Conservation (phyloP, 371 early-diverging fungal species). For the Zychaea mexicana region DNA sequence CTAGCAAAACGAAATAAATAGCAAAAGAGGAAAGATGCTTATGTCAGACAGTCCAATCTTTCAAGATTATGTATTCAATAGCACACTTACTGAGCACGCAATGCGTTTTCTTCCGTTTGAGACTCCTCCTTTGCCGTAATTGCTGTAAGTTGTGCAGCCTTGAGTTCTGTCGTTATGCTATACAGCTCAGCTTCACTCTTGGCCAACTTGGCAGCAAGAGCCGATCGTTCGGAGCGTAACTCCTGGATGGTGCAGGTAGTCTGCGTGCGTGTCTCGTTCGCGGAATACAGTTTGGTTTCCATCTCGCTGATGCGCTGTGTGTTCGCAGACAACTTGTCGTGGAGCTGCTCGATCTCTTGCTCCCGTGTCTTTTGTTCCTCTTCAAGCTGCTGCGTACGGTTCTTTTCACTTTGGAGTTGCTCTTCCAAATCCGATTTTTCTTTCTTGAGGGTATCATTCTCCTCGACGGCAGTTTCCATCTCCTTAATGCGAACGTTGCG, state of each 20-base stretch:
- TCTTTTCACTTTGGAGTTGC: background rate
- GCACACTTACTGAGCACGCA: background rate
- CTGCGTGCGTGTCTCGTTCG: background rate
- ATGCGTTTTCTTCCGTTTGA: background rate
- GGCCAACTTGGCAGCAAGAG: background rate
- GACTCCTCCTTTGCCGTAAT: background rate
- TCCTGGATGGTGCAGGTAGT: background rate
- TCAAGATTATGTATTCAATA: background rate
- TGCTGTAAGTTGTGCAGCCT: background rate
- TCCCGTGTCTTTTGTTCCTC: background rate
- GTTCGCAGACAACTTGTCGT: background rate
- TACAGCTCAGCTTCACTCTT: background rate
- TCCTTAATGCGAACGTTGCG: background rate
- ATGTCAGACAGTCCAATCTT: too few relatives aligned
- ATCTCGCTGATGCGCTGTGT: background rate
- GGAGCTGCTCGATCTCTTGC: background rate
- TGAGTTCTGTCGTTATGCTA: background rate
- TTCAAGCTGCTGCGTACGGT: background rate
- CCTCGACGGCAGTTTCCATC: background rate
- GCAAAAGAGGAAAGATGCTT: background rate
- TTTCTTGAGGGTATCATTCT: background rate
- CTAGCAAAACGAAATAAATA: background rate
- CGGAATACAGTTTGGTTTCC: background rate
- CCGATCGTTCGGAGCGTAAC: background rate
- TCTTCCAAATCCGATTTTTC: background rate